Base-by-base conservation (phyloP, 75 land plant genomes). In the Ceratopteris richardii region DNA sequence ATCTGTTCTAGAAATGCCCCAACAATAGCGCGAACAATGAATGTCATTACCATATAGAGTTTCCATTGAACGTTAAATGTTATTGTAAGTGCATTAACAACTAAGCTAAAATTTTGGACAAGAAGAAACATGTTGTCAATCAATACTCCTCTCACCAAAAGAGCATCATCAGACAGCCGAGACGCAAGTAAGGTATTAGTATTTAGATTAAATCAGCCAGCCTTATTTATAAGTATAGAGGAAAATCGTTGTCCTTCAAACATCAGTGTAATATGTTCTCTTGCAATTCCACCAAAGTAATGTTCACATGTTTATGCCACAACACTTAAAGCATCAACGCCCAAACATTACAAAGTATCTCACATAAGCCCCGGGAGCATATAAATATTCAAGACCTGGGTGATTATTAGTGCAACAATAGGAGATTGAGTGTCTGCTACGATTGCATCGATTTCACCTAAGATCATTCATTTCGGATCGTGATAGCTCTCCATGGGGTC, bases 1-100 rank as follows among this genome's bases (percentile, higher is more conserved):
- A 90, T 92, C 96, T 94, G 94, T 14, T 80, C 80, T 26, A 90
- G 79, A 53, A 87, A 80, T 26, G 97, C 79, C 48, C 79, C 75
- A 48, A 94, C 67, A 41, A 81, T 80, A 40, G 84, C 52, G 16
- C 97, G 99, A 48, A 87, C 83, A 14, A 82, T 78, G 42, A 88
- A 86, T 29, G 90, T 36, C 47, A 94, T 76, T 0, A 94, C 87
- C 10, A 82, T 79, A 0, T 96, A 80, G 44, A 94, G 56, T 30
- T 80, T 61, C 96, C 99, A 94, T 61, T 90, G 81, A 55, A 90
- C 62, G 31, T 78, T 72, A 70, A 90, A 86, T 14, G 99, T 82
- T 29, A 94, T 90, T 46, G 82, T 55, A 48, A 94, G 76, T 21
- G 95, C 75, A n/a, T 85, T 80, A 31, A 58, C 72, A n/a, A 81